Percentiles rank a stretch among this genome's conserved stretches.
phyloP scores from a whole-genome alignment of 768 basidiomycete genomes.

The Serendipita indica region DNA sequence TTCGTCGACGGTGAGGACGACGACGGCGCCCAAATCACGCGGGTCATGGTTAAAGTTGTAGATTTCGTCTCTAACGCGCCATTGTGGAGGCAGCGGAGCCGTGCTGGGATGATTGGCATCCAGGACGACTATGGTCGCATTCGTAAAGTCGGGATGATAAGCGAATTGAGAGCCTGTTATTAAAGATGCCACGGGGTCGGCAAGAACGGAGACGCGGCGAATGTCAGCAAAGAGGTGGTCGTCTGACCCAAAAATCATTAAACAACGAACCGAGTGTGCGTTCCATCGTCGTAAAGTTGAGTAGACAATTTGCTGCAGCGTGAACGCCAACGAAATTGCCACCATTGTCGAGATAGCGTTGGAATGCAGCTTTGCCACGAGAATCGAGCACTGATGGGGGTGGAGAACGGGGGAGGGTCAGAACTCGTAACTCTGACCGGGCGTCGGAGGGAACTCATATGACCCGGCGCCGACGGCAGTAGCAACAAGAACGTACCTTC shows the following conservation, averaged over 20 bases:
- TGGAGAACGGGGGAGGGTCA: not conserved
- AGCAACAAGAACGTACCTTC: conserved; percentile 34
- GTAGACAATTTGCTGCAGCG: conserved; percentile 45
- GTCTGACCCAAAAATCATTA: not conserved
- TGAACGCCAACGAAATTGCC: conserved; percentile 62
- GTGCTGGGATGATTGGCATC: conserved; percentile 23
- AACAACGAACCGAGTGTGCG: not conserved
- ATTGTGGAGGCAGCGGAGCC: conserved; percentile 13
- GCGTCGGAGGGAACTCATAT: not conserved
- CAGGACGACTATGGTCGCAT: conserved; percentile 27
- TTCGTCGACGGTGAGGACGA: conserved; percentile 53
- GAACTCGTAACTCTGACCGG: not conserved
- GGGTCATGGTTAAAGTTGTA: conserved; percentile 67
- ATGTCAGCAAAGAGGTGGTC: not conserved
- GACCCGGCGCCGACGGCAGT: not conserved
- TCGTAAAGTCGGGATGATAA: conserved; percentile 50
- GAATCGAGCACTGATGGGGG: conserved; percentile 39
- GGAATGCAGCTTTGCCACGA: conserved; percentile 43
- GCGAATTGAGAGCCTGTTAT: conserved; percentile 48
- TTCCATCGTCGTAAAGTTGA: conserved; percentile 27
- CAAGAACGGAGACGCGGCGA: conserved; percentile 2
- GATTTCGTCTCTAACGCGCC: conserved; percentile 22
- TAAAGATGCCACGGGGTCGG: not conserved
- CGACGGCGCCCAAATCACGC: conserved; percentile 40
- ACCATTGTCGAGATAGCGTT: conserved; percentile 47